phyloP scores from a whole-genome alignment of 1,139 yeast genomes.

The Kodamaea plutei region DNA sequence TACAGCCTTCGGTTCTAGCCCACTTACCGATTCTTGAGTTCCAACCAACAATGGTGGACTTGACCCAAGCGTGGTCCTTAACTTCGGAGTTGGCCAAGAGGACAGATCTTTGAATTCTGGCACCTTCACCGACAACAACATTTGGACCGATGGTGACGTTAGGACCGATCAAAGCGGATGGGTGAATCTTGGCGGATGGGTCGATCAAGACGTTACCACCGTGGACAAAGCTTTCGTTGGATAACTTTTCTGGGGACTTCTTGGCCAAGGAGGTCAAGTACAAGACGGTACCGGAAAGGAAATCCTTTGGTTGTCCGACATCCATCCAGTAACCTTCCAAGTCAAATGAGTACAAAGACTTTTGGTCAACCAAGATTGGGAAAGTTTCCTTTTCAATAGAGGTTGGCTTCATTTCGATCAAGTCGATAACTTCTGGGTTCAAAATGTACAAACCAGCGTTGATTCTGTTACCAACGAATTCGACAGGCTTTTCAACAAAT shows the following conservation, averaged over 20 bases:
- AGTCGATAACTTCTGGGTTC: constrained; percentile 94
- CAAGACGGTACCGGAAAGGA: constrained; percentile 91
- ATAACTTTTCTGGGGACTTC: constrained; percentile 70
- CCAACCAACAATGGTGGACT: constrained; percentile 99
- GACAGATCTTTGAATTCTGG: constrained; percentile 94
- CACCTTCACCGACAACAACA: constrained; percentile 96
- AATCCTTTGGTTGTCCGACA: constrained; percentile 99
- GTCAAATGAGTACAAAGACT: constrained; percentile 89
- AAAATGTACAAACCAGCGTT: constrained; percentile 96
- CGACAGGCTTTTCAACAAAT: constrained; percentile 99
- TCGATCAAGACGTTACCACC: constrained; percentile 95
- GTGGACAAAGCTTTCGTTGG: constrained; percentile 66
- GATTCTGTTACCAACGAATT: constrained; percentile 96
- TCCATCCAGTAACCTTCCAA: constrained; percentile 99
- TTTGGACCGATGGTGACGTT: constrained; percentile 98
- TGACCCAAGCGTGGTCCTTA: constrained; percentile 97
- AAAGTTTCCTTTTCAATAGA: constrained; percentile 99
- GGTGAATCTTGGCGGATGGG: constrained; percentile 90
- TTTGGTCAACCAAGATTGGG: constrained; percentile 91
- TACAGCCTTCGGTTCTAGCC: constrained; percentile 98
- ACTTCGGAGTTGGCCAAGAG: constrained; percentile 86
- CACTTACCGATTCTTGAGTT: constrained; percentile 96
- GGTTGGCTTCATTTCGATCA: constrained; percentile 97
- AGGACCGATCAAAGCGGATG: constrained; percentile 95
- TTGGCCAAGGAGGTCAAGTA: constrained; percentile 84